Conservation (phyloP, 257 asterid genomes). For the Solanum peruvianum region DNA sequence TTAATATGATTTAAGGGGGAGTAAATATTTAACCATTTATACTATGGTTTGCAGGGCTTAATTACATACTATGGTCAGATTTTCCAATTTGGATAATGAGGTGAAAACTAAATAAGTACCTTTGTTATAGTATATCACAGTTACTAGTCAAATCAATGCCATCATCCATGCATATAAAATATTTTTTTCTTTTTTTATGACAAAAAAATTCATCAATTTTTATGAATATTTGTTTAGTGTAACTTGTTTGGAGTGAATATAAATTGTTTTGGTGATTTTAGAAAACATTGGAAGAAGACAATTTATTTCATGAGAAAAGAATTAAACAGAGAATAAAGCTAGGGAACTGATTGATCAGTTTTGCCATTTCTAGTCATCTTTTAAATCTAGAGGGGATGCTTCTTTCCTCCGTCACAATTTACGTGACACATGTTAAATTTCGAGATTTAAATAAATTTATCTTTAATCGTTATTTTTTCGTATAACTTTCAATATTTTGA, state of each 20-base stretch:
- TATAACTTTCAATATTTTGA: too few species aligned
- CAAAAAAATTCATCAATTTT: not conserved
- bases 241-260: not conserved
- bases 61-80: not conserved
- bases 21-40: not conserved
- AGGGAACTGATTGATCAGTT: not conserved
- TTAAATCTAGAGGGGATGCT: not conserved
- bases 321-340: not conserved
- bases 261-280: not conserved
- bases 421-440: too few species aligned
- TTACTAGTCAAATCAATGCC: not conserved
- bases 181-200: not conserved
- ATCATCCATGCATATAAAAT: not conserved
- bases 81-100: not conserved
- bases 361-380: not conserved
- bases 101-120: not conserved
- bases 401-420: not conserved
- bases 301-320: not conserved
- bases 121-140: not conserved
- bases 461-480: too few species aligned
- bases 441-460: too few species aligned
- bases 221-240: not conserved
- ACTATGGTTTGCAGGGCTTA: not conserved
- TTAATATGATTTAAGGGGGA: not conserved
- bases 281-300: not conserved